These are phyloP conservation scores for Colletotrichum trifolii DNA, from an alignment of 2,329 filamentous ascomycete genomes.

Conservation along the genomic window DNA sequence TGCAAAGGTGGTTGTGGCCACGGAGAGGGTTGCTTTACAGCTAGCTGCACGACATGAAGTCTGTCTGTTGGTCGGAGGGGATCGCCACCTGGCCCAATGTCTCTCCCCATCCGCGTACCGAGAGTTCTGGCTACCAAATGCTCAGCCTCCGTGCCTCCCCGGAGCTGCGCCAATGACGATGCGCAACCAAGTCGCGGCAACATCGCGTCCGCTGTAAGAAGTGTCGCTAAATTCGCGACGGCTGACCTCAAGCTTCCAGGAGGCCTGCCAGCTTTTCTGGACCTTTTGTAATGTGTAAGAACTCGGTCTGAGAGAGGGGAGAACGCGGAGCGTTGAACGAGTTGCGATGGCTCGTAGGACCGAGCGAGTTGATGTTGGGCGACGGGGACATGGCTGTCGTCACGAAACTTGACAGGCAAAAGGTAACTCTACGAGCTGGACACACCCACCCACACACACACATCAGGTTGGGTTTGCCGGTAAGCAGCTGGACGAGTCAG, in stretches of 20 bases:
- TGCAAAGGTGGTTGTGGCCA: neutral
- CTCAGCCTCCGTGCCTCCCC: slow-evolving; percentile 34
- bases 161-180: slow-evolving; percentile 8
- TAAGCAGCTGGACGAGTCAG: slow-evolving; percentile 17
- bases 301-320: no score
- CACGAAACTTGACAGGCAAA: slow-evolving; percentile 33
- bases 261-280: no score
- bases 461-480: neutral
- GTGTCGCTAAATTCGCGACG: no score
- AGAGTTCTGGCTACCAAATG: slow-evolving; percentile 30
- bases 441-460: neutral
- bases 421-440: neutral
- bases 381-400: slow-evolving; percentile 4
- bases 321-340: no score
- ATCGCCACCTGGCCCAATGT: slow-evolving; percentile 27
- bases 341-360: neutral
- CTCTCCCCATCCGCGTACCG: slow-evolving; percentile 12
- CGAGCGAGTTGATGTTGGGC: neutral
- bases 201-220: neutral
- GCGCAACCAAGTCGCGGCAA: slow-evolving; percentile 1
- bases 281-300: no score
- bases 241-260: no score
- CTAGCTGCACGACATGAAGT: neutral
- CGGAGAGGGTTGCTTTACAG: neutral
- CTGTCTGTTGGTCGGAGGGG: slow-evolving; percentile 1